A percentile compares a stretch with the other conserved stretches of the same genome.
These are phyloP conservation scores for Cunninghamia lanceolata DNA, from an alignment of 75 land plant species.

Conservation along the genomic window DNA sequence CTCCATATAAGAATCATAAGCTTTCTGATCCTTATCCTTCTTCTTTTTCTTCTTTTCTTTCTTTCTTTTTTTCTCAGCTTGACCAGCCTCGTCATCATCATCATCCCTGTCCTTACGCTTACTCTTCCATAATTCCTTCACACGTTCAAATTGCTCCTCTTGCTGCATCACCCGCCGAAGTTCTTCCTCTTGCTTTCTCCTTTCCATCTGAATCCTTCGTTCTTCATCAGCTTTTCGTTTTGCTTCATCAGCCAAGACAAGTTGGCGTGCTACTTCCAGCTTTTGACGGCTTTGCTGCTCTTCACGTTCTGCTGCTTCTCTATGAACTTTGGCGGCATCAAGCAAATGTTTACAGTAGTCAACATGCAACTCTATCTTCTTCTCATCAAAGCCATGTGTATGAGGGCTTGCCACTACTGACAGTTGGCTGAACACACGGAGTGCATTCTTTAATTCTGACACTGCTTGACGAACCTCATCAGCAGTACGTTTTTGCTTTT, in stretches of 20 bases:
- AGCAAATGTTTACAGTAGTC: constrained; percentile 93
- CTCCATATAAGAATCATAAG: constrained; percentile 27
- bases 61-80: constrained; percentile 62
- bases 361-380: constrained; percentile 90
- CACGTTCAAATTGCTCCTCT: constrained; percentile 69
- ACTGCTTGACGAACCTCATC: constrained; percentile 97
- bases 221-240: constrained; percentile 93
- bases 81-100: constrained; percentile 69
- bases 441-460: constrained; percentile 85
- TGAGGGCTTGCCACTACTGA: constrained; percentile 70
- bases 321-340: constrained; percentile 91
- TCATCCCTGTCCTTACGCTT: constrained; percentile 45
- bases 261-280: constrained; percentile 77
- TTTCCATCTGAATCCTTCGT: constrained; percentile 78
- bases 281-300: constrained; percentile 78
- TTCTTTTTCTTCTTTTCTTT: constrained; percentile 78
- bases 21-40: constrained; percentile 41
- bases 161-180: constrained; percentile 43
- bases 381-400: constrained; percentile 94
- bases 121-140: constrained; percentile 84
- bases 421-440: constrained; percentile 82
- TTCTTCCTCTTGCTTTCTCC: constrained; percentile 85
- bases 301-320: constrained; percentile 89
- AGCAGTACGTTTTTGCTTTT: constrained; percentile 81
- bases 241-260: constrained; percentile 85